phyloP scores from a whole-genome alignment of 2,329 filamentous ascomycete genomes.

The Cladosporium sp. region DNA sequence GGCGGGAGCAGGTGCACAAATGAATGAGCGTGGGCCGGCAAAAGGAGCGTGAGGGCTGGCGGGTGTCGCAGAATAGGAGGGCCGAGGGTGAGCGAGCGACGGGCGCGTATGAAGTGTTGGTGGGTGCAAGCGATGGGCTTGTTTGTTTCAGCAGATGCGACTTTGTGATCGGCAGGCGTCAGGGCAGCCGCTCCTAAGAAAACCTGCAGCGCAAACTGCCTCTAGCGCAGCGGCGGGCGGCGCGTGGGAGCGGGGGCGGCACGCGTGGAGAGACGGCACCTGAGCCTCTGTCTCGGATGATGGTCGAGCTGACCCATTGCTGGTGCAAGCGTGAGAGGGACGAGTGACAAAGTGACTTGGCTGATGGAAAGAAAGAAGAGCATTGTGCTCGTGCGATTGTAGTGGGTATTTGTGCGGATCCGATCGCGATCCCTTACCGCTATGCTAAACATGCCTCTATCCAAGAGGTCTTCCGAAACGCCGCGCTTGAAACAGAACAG shows the following conservation, averaged over 20 bases:
- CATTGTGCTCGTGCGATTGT: conserved; percentile 7
- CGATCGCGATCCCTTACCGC: neutral
- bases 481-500: conserved; percentile 3
- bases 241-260: neutral
- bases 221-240: too few relatives aligned
- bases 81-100: neutral
- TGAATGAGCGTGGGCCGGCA: neutral
- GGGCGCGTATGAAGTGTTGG: neutral
- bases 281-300: neutral
- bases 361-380: neutral
- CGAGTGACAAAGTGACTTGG: conserved; percentile 3
- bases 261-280: neutral
- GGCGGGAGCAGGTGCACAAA: neutral
- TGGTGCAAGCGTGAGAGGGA: neutral
- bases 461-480: neutral
- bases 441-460: neutral
- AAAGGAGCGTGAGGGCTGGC: conserved; percentile 3
- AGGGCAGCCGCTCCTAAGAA: neutral
- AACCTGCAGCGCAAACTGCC: too few relatives aligned
- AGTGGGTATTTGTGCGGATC: conserved; percentile 7
- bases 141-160: neutral
- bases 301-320: conserved; percentile 1
- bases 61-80: neutral
- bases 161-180: neutral
- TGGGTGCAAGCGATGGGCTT: neutral